Conservation (phyloP, 2,329 filamentous ascomycete genomes). For the Neurospora crassa region DNA sequence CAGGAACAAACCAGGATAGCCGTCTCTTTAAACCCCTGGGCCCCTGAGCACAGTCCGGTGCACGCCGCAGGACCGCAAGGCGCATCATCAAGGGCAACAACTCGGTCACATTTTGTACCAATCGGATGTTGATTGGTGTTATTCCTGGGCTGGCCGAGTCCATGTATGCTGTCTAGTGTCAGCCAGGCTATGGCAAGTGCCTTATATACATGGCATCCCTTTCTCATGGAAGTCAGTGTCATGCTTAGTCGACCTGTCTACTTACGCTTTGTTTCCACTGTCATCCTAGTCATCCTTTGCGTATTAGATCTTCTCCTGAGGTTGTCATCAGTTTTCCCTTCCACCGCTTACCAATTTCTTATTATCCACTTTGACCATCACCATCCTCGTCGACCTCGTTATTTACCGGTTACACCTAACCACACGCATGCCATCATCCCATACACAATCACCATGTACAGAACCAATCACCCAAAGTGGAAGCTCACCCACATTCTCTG, state of each 20-base stretch:
- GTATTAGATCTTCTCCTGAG: neutral
- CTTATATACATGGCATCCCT: neutral
- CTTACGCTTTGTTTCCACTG: neutral
- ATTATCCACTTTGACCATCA: neutral
- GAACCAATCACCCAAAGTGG: slow-evolving; percentile 16
- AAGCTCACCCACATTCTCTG: slow-evolving; percentile 13
- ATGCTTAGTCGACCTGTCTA: neutral
- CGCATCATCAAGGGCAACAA: neutral
- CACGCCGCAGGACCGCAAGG: neutral
- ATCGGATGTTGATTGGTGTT: neutral
- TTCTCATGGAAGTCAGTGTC: neutral
- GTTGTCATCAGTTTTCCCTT: neutral
- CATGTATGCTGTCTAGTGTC: neutral
- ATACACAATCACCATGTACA: slow-evolving; percentile 7
- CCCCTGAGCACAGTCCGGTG: neutral
- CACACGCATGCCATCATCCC: neutral
- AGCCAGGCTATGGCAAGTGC: neutral
- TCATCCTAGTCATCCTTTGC: neutral
- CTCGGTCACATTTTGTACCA: neutral
- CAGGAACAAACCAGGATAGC: neutral
- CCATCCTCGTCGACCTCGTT: neutral
- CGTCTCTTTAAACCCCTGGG: neutral
- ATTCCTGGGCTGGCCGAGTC: neutral
- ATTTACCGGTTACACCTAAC: neutral
- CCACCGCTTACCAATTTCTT: neutral